These are phyloP conservation scores for Sugiyamaella neomexicana DNA, from an alignment of 1,139 yeast species.

Conservation along the genomic window DNA sequence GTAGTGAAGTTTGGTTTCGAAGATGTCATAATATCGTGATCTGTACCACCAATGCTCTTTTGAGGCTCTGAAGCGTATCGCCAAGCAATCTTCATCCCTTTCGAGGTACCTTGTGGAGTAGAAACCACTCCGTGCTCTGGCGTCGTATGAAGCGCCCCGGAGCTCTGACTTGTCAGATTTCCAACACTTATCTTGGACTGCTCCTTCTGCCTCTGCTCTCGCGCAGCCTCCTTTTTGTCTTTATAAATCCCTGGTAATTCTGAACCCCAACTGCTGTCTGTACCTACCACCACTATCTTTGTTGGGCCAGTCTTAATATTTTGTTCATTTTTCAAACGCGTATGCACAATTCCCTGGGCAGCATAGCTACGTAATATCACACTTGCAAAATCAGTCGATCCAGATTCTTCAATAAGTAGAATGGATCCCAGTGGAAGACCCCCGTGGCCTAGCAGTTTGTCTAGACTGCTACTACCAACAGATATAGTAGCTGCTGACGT, in stretches of 20 bases:
- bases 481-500: constrained; percentile 77
- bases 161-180: constrained; percentile 48
- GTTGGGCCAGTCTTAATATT: constrained; percentile 27
- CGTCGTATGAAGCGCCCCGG: neutral
- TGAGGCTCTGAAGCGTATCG: constrained; percentile 47
- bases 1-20: constrained; percentile 28
- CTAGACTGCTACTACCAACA: constrained; percentile 75
- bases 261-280: constrained; percentile 60
- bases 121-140: constrained; percentile 12
- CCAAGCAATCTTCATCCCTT: constrained; percentile 51
- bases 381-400: constrained; percentile 87
- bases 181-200: constrained; percentile 68
- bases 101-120: constrained; percentile 26
- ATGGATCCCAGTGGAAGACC: constrained; percentile 82
- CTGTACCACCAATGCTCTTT: constrained; percentile 10
- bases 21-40: neutral
- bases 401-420: constrained; percentile 74
- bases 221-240: constrained; percentile 67
- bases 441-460: constrained; percentile 71
- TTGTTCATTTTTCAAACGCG: constrained; percentile 44
- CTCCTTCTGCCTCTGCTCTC: constrained; percentile 59
- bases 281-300: constrained; percentile 61
- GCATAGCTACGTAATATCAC: constrained; percentile 69
- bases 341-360: constrained; percentile 77
- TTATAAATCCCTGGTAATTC: constrained; percentile 79